Evolutionary conservation across 2,329 filamentous ascomycete genomes (phyloP).

Genomic region (Cadophora gregata): DNA sequence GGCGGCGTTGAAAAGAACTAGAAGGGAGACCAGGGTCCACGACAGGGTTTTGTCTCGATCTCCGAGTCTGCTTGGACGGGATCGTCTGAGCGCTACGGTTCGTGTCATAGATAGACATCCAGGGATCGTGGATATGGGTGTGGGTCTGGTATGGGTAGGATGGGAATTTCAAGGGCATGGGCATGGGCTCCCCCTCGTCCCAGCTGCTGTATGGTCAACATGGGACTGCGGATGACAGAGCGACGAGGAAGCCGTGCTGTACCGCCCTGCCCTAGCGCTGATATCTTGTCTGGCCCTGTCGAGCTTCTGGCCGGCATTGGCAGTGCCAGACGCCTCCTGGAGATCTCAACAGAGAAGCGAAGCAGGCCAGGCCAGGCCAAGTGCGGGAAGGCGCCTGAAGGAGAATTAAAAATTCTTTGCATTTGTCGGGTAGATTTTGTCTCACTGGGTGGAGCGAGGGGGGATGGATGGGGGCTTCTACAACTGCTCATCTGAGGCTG

Average conservation of each 20-base stretch:
- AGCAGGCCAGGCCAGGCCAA: constrained; percentile 12
- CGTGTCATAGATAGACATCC: constrained; percentile 13
- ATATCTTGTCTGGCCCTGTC: neutral
- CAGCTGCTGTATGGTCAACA: neutral
- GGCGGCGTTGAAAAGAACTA: neutral
- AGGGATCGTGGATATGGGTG: neutral
- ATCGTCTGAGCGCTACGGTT: constrained; percentile 19
- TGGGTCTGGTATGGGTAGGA: constrained; percentile 5
- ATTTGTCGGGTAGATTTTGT: constrained; percentile 5
- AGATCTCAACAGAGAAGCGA: constrained; percentile 15
- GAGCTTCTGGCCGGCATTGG: constrained; percentile 7
- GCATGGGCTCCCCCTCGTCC: constrained; percentile 2
- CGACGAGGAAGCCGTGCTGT: constrained; percentile 24
- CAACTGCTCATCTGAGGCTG: neutral
- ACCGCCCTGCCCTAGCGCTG: constrained; percentile 1
- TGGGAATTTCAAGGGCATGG: neutral
- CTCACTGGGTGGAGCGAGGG: too few species aligned
- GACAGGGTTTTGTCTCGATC: constrained; percentile 19
- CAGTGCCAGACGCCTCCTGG: constrained; percentile 16
- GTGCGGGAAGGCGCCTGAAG: neutral
- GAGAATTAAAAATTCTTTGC: constrained; percentile 24
- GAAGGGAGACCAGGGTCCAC: neutral
- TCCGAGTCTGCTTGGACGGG: constrained; percentile 22
- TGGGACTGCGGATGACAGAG: constrained; percentile 21
- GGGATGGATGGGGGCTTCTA: too few species aligned